Base-by-base conservation (phyloP, 768 basidiomycete species). In the Gelatoporia subvermispora region DNA sequence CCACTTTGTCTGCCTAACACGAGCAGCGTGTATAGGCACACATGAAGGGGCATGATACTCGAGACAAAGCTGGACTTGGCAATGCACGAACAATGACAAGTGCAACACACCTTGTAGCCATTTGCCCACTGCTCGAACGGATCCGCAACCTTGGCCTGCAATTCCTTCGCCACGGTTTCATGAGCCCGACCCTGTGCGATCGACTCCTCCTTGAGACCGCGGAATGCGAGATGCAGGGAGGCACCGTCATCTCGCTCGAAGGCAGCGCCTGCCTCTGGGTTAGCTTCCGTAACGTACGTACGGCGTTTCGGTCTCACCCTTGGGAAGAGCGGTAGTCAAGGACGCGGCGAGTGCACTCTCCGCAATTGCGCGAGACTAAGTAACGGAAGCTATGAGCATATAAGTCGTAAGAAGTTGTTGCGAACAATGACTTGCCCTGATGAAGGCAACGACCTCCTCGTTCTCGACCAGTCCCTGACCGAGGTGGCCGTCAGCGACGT, bases 161-260 rank as follows among this genome's bases (percentile, higher is more conserved):
- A 77, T 59, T 95, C 91, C 24, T 78, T 79, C 4, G 91, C 81
- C 40, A 89, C 76, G 17, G 72, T 72, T 47, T 70, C 75, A 69
- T 95, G 90, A 1, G 78, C 76, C 58, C 82, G 77, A n/a, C 88
- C 92, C 58, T 94, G 85, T 13, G 70, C 67, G 10, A 63, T 61
- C 8, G 86, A 81, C 65, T 93, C 89, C 52, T 75, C 74, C 59
- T 91, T 87, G 34, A 93, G 75, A 15, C 89, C 88, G 13, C 81
- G 82, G 65, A 93, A 89, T 1, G 88, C 77, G 70, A 85, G 78
- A 37, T 86, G 74, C 13, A 93, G 69, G 1, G 90, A 88, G 17
- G 90, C 90, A 8, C 90, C 90, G 51, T 92, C 90, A 59, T 93
- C 90, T n/a, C 74, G 77, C 49, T 71, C 70, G 58, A 91, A 93